phyloP scores from a whole-genome alignment of 495 filamentous ascomycete genomes.

The Penicillium paradoxum region DNA sequence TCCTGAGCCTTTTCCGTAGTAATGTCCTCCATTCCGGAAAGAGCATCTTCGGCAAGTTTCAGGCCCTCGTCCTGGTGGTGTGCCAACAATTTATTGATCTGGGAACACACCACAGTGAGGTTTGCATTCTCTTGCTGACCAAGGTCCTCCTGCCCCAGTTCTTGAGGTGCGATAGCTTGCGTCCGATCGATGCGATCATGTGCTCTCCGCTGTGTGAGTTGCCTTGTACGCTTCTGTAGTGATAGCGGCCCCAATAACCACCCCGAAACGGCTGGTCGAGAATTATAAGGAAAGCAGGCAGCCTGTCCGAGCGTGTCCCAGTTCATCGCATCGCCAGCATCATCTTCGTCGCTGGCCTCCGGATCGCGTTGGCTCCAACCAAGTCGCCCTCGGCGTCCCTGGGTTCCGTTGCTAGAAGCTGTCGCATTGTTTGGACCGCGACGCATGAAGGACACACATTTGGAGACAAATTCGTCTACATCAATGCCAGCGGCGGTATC shows the following conservation, averaged over 20 bases:
- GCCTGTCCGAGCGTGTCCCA: conserved; percentile 80
- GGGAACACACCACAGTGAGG: conserved; percentile 63
- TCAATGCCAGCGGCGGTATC: conserved; percentile 69
- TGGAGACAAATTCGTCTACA: conserved; percentile 88
- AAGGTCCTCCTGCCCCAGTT: conserved; percentile 66
- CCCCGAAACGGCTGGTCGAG: conserved; percentile 70
- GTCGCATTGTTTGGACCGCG: conserved; percentile 38
- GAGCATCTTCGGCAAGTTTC: conserved; percentile 24
- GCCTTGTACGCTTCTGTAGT: conserved; percentile 74
- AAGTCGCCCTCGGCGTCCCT: conserved; percentile 27
- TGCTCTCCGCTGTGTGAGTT: conserved; percentile 59
- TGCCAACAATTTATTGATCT: conserved; percentile 50
- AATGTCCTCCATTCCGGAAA: conserved; percentile 27
- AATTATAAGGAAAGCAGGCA: conserved; percentile 66
- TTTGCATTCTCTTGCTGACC: conserved; percentile 68
- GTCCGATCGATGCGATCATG: conserved; percentile 57
- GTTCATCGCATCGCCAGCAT: conserved; percentile 70
- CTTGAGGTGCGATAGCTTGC: conserved; percentile 65
- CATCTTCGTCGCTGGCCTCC: conserved; percentile 52
- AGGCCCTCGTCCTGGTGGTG: conserved; percentile 33
- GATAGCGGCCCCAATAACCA: conserved; percentile 89
- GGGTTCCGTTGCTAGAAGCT: conserved; percentile 18
- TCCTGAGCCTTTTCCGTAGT: conserved; percentile 32
- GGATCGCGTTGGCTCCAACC: conserved; percentile 31
- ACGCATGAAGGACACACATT: conserved; percentile 85